Evolutionary conservation across 2,329 filamentous ascomycete genomes (phyloP).

Genomic region (Rugonectria rugulosa): DNA sequence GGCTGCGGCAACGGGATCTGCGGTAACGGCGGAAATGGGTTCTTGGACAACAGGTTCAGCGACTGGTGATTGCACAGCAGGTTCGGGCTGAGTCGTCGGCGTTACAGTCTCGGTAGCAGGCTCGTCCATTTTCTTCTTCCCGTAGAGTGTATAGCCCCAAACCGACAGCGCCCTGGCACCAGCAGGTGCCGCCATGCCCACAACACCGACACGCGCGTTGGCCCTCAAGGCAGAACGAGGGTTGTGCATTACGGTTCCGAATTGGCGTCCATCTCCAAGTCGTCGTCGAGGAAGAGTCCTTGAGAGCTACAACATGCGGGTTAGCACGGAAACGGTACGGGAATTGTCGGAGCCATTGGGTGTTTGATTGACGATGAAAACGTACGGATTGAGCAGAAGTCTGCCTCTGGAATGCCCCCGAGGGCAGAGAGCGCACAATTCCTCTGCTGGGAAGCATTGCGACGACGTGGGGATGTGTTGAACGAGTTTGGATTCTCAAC

Average conservation of each 20-base stretch:
- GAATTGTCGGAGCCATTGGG: conserved; percentile 16
- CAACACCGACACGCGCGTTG: conserved; percentile 34
- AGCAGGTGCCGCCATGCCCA: conserved; percentile 36
- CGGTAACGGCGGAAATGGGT: conserved; percentile 23
- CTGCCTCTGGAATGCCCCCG: conserved; percentile 42
- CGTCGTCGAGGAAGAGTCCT: conserved; percentile 41
- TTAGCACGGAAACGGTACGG: conserved; percentile 9
- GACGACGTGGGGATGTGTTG: conserved; percentile 37
- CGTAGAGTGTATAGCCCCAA: conserved; percentile 47
- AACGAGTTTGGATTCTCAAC: conserved; percentile 25
- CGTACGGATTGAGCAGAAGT: conserved; percentile 42
- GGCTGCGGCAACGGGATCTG: conserved; percentile 30
- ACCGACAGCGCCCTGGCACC: conserved; percentile 44
- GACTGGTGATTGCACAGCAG: conserved; percentile 23
- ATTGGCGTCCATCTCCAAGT: conserved; percentile 45
- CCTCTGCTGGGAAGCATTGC: conserved; percentile 57
- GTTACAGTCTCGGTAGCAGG: conserved; percentile 26
- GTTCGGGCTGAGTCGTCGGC: conserved; percentile 29
- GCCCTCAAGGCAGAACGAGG: conserved; percentile 28
- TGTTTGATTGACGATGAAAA: background rate
- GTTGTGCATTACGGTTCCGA: conserved; percentile 43
- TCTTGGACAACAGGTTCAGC: conserved; percentile 13
- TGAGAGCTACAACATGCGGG: conserved; percentile 26
- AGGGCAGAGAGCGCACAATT: conserved; percentile 49
- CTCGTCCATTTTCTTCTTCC: conserved; percentile 40